A percentile compares a stretch with the other conserved stretches of the same genome.
phyloP scores from a whole-genome alignment of 83 land plant genomes.

The Picea engelmannii region DNA sequence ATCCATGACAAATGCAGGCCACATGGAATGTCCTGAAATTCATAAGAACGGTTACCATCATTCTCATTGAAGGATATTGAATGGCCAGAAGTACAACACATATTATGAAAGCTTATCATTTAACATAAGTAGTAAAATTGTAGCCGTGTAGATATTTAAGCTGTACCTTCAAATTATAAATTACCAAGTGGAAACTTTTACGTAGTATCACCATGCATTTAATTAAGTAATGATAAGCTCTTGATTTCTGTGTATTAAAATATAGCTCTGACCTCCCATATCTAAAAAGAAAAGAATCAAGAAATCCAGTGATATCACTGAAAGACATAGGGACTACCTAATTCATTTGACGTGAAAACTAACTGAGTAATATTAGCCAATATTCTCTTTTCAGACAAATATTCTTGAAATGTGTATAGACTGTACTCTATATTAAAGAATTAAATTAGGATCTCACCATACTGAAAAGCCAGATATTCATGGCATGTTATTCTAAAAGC shows the following conservation, averaged over 20 bases:
- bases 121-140: background rate
- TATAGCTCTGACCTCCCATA: background rate
- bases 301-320: background rate
- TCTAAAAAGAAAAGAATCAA: background rate
- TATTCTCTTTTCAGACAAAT: background rate
- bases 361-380: background rate
- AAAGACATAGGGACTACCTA: too few species aligned
- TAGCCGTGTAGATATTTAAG: background rate
- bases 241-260: background rate
- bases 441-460: background rate
- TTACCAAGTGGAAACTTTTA: background rate
- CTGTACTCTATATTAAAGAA: background rate
- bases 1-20: slow-evolving; percentile 94
- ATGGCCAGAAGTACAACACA: background rate
- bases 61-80: background rate
- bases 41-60: background rate
- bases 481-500: slow-evolving; percentile 7
- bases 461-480: background rate
- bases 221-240: background rate
- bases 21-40: slow-evolving; percentile 88
- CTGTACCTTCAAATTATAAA: background rate
- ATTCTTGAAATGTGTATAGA: too few species aligned
- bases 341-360: too few species aligned
- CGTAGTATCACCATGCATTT: background rate
- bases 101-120: background rate